These are phyloP conservation scores for Trichoderma semiorbis DNA, from an alignment of 2,329 filamentous ascomycete genomes.

Conservation along the genomic window DNA sequence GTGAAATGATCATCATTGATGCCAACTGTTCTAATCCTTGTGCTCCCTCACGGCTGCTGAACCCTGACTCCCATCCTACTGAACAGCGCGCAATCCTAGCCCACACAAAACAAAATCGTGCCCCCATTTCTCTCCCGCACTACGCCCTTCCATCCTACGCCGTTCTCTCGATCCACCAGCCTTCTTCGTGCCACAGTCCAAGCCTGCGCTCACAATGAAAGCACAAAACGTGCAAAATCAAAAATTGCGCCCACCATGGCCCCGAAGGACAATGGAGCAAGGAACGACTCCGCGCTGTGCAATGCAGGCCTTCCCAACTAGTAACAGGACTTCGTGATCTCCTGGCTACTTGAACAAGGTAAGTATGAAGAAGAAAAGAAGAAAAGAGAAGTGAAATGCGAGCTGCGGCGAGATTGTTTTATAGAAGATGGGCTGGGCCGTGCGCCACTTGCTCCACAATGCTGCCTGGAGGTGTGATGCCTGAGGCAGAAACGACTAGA, in stretches of 20 bases:
- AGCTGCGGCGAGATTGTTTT: slow-evolving; percentile 18
- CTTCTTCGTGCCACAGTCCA: slow-evolving; percentile 43
- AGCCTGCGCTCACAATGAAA: slow-evolving; percentile 44
- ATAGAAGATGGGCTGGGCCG: slow-evolving; percentile 24
- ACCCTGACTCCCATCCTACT: neutral
- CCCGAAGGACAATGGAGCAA: slow-evolving; percentile 50
- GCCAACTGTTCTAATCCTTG: neutral
- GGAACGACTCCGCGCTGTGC: slow-evolving; percentile 50
- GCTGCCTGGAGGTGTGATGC: neutral
- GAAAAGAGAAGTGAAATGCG: slow-evolving; percentile 21
- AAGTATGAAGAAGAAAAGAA: slow-evolving; percentile 45
- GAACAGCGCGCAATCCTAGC: neutral
- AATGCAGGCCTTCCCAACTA: slow-evolving; percentile 54
- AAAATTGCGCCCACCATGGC: slow-evolving; percentile 51
- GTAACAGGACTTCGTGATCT: too few relatives aligned
- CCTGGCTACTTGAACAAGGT: too few relatives aligned
- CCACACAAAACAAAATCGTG: neutral
- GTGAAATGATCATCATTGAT: neutral
- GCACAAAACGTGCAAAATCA: slow-evolving; percentile 34
- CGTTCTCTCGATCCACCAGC: slow-evolving; percentile 16
- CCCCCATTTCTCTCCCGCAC: neutral
- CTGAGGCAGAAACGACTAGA: neutral
- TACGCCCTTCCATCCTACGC: accelerated
- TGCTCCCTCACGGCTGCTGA: neutral
- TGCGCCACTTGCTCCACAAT: slow-evolving; percentile 17